These are phyloP conservation scores for Globisporangium alternatum DNA, from an alignment of 352 stramenopile species.

Conservation along the genomic window DNA sequence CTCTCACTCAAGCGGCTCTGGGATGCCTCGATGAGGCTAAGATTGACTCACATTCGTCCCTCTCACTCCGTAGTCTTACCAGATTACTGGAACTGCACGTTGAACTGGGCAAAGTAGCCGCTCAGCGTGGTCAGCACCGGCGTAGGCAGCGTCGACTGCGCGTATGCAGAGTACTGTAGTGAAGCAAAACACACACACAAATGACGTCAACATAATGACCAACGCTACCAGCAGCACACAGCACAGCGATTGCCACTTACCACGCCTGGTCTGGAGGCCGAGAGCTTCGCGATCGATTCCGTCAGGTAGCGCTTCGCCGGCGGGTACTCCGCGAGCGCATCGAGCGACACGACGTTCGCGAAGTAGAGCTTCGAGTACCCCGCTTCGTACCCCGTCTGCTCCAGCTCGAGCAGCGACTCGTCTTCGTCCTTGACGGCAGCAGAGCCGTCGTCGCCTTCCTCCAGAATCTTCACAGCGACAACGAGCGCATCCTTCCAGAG, in stretches of 20 bases:
- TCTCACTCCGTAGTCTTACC: neutral
- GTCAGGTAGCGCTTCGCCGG: slow-evolving; percentile 56
- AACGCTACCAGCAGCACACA: slow-evolving; percentile 11
- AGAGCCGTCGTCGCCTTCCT: slow-evolving; percentile 61
- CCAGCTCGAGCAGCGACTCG: slow-evolving; percentile 72
- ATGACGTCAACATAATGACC: slow-evolving; percentile 5
- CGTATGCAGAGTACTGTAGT: slow-evolving; percentile 46
- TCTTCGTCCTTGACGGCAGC: slow-evolving; percentile 70
- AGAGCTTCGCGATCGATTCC: slow-evolving; percentile 65
- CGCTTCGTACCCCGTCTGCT: slow-evolving; percentile 91
- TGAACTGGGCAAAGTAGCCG: slow-evolving; percentile 66
- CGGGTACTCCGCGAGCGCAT: slow-evolving; percentile 85
- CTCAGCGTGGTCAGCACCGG: slow-evolving; percentile 34
- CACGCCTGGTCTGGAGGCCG: slow-evolving; percentile 59
- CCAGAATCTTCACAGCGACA: slow-evolving; percentile 52
- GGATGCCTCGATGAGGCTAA: neutral
- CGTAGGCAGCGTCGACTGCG: slow-evolving; percentile 38
- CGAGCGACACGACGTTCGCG: slow-evolving; percentile 77
- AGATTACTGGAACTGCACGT: slow-evolving; percentile 59
- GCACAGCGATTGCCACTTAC: slow-evolving; percentile 28
- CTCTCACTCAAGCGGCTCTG: too few relatives aligned
- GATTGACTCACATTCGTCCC: slow-evolving; percentile 2
- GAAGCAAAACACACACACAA: slow-evolving; percentile 12
- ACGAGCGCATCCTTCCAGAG: slow-evolving; percentile 54
- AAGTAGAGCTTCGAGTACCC: slow-evolving; percentile 94